phyloP scores from a whole-genome alignment of 2,329 filamentous ascomycete genomes.

The Colletotrichum ledebouriae region DNA sequence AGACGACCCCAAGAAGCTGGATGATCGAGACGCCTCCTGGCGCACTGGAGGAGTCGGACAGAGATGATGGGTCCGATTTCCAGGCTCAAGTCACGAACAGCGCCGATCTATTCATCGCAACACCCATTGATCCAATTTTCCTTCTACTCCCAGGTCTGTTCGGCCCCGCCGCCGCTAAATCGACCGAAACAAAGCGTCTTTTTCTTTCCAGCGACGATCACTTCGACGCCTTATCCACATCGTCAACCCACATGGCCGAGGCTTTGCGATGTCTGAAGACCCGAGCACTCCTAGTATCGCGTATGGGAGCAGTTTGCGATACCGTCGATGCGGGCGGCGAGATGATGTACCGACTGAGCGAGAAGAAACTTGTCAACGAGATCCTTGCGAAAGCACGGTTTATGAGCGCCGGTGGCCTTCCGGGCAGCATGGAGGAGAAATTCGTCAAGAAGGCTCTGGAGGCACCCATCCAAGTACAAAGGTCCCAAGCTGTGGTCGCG shows the following conservation, averaged over 20 bases:
- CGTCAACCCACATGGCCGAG: slow-evolving; percentile 70
- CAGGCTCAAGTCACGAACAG: slow-evolving; percentile 66
- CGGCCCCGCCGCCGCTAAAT: slow-evolving; percentile 56
- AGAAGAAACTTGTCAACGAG: slow-evolving; percentile 75
- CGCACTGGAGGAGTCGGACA: slow-evolving; percentile 42
- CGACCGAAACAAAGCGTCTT: slow-evolving; percentile 67
- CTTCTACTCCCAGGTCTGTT: slow-evolving; percentile 81
- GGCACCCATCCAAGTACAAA: slow-evolving; percentile 79
- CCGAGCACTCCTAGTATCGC: slow-evolving; percentile 68
- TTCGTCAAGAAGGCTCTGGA: slow-evolving; percentile 84
- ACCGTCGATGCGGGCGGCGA: slow-evolving; percentile 87
- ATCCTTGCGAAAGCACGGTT: slow-evolving; percentile 79
- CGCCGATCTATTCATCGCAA: slow-evolving; percentile 86
- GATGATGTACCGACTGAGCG: slow-evolving; percentile 84
- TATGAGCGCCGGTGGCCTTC: slow-evolving; percentile 76
- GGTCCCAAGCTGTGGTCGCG: slow-evolving; percentile 62
- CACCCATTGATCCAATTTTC: slow-evolving; percentile 87
- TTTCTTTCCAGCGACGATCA: slow-evolving; percentile 81
- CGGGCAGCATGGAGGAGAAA: slow-evolving; percentile 85
- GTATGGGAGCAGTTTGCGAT: slow-evolving; percentile 82
- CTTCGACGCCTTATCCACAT: slow-evolving; percentile 71
- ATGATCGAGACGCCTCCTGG: slow-evolving; percentile 60
- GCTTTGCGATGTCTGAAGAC: slow-evolving; percentile 65
- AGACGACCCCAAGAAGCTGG: slow-evolving; percentile 71
- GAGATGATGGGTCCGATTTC: slow-evolving; percentile 41